Conservation (phyloP, 179 eudicot species). For the Beta lomatogona region DNA sequence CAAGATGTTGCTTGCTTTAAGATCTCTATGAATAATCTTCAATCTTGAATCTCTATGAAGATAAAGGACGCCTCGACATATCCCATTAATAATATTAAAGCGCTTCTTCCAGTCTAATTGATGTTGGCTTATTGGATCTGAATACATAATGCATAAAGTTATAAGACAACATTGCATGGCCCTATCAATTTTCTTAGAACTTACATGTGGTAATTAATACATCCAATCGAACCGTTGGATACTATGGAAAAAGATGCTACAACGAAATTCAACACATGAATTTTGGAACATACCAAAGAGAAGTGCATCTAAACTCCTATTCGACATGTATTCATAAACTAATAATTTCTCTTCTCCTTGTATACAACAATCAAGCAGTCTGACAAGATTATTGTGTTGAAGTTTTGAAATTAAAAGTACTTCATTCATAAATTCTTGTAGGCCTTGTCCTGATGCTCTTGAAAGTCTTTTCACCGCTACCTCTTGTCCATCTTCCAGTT, state of each 20-base stretch:
- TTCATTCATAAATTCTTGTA: too few species aligned
- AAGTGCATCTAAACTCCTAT: neutral
- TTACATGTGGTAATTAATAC: neutral
- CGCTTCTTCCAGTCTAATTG: constrained; percentile 45
- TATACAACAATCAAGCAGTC: too few species aligned
- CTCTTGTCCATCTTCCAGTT: constrained; percentile 36
- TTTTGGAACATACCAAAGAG: constrained; percentile 30
- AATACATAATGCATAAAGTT: neutral
- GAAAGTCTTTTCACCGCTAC: constrained; percentile 30
- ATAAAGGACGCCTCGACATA: too few species aligned
- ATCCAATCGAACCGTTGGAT: neutral
- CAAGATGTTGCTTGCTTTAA: too few species aligned
- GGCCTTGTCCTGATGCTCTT: too few species aligned
- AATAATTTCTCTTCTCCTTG: too few species aligned
- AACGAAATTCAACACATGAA: neutral
- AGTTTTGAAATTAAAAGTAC: too few species aligned
- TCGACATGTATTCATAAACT: too few species aligned
- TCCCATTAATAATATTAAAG: constrained; percentile 29
- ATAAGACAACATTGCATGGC: neutral
- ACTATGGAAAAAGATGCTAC: neutral
- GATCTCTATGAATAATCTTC: too few species aligned
- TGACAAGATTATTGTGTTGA: too few species aligned
- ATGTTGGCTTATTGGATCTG: constrained; percentile 31
- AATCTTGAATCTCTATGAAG: too few species aligned
- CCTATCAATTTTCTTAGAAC: too few species aligned